Evolutionary conservation across 2,329 filamentous ascomycete species (phyloP), one percentile per base, ranked within the genome.

Genomic region (Trichoderma arundinaceum): DNA sequence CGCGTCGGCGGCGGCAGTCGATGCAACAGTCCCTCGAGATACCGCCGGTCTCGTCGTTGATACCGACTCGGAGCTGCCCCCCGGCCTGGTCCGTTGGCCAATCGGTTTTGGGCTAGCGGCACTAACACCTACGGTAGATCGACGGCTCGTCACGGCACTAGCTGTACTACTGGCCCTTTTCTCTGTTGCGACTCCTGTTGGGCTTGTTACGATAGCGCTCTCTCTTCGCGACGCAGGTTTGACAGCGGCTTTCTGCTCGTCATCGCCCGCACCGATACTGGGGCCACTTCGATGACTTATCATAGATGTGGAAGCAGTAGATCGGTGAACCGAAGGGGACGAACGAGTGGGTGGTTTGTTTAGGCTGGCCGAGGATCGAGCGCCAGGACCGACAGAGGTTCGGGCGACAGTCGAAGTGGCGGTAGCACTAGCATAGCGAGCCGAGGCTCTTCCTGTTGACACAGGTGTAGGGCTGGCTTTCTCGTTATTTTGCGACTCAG

Each of bases 261-360:
- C 83, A 67, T 84, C 82, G 64, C 82, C 82, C 58, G 80, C 78
- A 67, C 82, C 83, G 60, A 81, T 76, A 58, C 79, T 81, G 41
- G 81, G 77, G n/a, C 80, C 80, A 53, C 81, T 79, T 68, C 76
- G 79, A 72, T 84, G 82, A 68, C 73, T 78, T 44, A 78, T 71
- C n/a, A 76, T 71, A 4, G 80, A 75, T 41, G 79, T 76, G 8
- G 78, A 70, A 6, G 74, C 71, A 52, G 76, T 71, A 39, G 60
- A 77, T 77, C 46, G 78, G 72, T 28, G 76, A 69, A 51, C 63
- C n/a, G 73, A 70, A 1, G 74, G 70, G n/a, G 81, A 76, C 48
- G 82, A 79, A 2, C 83, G 81, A 19, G 82, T 81, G 1, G 82
- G 80, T 46, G 82, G 81, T 73, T 84, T 84, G 75, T 71, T 80